phyloP scores from a whole-genome alignment of 352 stramenopile genomes.

The Globisporangium emineosum region DNA sequence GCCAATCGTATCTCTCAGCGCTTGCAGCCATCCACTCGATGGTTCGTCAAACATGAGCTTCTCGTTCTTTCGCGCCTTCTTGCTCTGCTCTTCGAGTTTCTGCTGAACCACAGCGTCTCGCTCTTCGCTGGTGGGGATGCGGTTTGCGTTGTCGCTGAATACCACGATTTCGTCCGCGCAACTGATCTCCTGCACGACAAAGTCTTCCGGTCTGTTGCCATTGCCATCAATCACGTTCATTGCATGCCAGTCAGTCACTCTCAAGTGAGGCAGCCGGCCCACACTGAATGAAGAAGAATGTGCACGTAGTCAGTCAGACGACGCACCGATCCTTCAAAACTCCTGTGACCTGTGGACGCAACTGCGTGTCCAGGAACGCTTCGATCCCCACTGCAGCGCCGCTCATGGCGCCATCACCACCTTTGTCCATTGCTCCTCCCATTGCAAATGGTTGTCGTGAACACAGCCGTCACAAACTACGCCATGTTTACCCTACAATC shows the following conservation, averaged over 20 bases:
- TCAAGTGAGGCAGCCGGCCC: background rate
- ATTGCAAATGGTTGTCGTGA: no score
- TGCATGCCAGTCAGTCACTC: background rate
- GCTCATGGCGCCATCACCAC: background rate
- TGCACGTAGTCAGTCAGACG: background rate
- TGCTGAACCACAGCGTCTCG: constrained; percentile 29
- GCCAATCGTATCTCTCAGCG: constrained; percentile 33
- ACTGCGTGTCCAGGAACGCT: constrained; percentile 30
- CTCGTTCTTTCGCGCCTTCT: constrained; percentile 31
- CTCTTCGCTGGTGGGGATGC: constrained; percentile 34
- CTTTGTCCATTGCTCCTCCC: constrained; percentile 7
- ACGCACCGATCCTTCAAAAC: constrained; percentile 50
- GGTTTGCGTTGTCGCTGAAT: constrained; percentile 25
- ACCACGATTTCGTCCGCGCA: constrained; percentile 31
- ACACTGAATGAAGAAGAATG: no score
- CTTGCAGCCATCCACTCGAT: constrained; percentile 39
- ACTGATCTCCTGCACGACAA: constrained; percentile 71
- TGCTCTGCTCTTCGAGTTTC: constrained; percentile 23
- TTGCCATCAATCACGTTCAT: constrained; percentile 1
- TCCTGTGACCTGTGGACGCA: constrained; percentile 20
- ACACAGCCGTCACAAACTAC: no score
- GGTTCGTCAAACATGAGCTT: constrained; percentile 56
- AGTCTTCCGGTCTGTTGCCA: constrained; percentile 46
- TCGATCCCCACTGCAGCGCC: constrained; percentile 43
- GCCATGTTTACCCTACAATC: no score